Conservation (phyloP, 1,284 basidiomycete species). For the Afroboletus lepidellus region DNA sequence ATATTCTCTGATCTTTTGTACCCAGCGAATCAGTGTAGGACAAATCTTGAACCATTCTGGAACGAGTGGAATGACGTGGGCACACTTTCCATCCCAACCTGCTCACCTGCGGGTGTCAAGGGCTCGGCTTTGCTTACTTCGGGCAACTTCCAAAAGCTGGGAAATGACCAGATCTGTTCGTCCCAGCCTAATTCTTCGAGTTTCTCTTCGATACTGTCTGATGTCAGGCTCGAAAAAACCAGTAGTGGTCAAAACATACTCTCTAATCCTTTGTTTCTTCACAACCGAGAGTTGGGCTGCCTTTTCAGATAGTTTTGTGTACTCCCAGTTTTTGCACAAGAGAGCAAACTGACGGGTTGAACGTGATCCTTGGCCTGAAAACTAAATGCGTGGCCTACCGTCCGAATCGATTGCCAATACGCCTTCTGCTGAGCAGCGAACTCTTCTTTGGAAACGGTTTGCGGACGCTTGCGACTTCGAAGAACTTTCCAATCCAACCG, state of each 20-base stretch:
- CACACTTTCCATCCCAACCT: background rate
- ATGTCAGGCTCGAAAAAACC: background rate
- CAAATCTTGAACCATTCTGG: slow-evolving; percentile 16
- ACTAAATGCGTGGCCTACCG: slow-evolving; percentile 1
- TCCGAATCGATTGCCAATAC: background rate
- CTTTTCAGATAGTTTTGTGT: background rate
- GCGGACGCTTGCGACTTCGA: background rate
- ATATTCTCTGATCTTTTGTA: background rate
- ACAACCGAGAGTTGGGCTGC: slow-evolving; percentile 1
- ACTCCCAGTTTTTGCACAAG: slow-evolving; percentile 9
- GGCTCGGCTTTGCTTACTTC: slow-evolving; percentile 12
- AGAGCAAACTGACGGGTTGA: slow-evolving; percentile 4
- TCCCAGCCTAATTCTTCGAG: slow-evolving; percentile 5
- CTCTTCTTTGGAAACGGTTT: background rate
- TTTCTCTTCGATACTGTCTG: slow-evolving; percentile 6
- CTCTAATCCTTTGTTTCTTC: slow-evolving; percentile 7
- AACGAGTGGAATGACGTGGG: background rate
- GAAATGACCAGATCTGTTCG: background rate
- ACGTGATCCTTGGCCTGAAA: background rate
- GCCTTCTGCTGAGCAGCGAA: background rate
- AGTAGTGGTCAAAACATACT: slow-evolving; percentile 3
- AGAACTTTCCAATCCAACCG: slow-evolving; percentile 4
- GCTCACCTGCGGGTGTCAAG: slow-evolving; percentile 16
- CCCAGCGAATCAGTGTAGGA: slow-evolving; percentile 1
- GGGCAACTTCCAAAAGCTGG: slow-evolving; percentile 1